phyloP scores from a whole-genome alignment of 352 stramenopile genomes.

The Phytopythium sindhum region DNA sequence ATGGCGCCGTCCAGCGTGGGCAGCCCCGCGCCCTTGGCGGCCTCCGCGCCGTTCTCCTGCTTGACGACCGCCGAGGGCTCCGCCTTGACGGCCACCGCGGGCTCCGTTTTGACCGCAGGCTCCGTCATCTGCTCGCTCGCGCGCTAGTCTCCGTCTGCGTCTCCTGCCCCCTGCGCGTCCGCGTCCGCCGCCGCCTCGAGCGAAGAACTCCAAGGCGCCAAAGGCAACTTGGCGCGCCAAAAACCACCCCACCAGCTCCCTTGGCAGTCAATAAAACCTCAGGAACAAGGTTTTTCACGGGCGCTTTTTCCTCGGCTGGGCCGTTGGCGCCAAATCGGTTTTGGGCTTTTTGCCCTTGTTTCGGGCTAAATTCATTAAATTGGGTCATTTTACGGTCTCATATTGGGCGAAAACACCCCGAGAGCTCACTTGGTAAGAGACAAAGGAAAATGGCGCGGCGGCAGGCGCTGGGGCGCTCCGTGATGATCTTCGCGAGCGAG shows the following conservation, averaged over 20 bases:
- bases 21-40: constrained; percentile 1
- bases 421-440: too few species aligned
- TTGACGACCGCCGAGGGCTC: constrained; percentile 27
- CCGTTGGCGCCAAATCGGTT: too few species aligned
- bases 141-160: background rate
- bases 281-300: background rate
- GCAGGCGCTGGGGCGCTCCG: constrained; percentile 18
- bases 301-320: too few species aligned
- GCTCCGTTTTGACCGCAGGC: constrained; percentile 8
- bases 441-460: too few species aligned
- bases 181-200: too few species aligned
- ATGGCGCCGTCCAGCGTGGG: constrained; percentile 57
- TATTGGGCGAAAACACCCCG: too few species aligned
- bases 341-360: too few species aligned
- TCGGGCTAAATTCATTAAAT: too few species aligned
- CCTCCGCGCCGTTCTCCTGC: constrained; percentile 16
- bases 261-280: too few species aligned
- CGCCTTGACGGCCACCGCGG: constrained; percentile 13
- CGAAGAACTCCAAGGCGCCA: too few species aligned
- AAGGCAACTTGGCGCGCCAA: background rate
- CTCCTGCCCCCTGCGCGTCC: background rate
- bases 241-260: background rate
- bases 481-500: constrained; percentile 86
- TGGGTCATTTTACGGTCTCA: too few species aligned
- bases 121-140: constrained; percentile 21